Evolutionary conservation across 2,329 filamentous ascomycete species (phyloP), one percentile per base, ranked within the genome.

Genomic region (Aspergillus chevalieri): DNA sequence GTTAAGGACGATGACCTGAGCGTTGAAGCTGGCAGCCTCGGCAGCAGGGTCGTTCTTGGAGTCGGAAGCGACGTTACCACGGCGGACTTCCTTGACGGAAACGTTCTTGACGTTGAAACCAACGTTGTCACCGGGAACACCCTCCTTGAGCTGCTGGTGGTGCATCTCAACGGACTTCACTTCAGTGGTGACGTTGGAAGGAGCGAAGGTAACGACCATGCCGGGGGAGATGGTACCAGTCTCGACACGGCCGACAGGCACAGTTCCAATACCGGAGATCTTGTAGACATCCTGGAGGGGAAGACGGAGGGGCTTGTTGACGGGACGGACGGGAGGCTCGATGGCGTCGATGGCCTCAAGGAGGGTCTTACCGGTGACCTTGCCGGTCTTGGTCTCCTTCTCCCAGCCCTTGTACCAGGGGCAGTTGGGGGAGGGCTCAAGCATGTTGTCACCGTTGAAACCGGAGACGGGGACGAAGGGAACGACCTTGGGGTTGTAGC

Each of bases 61-160:
- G 89, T 98, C 93, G 89, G 90, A 89, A 71, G 88, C 88, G 69
- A 98, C 93, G 86, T 98, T 97, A 74, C 93, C 93, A 95, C 93
- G 93, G 80, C 93, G 93, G 74, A 98, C 95, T 78, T 98, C 93
- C 91, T 98, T 98, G 81, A 98, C 93, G 78, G 93, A 97, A 72
- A 98, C 93, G 93, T 98, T 98, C 91, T 98, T 98, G 81, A 98
- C 92, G 89, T 98, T 98, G 91, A 98, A 98, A 70, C 93, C 93
- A 77, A 98, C 93, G 84, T 98, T 98, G 89, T 98, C 93, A 86
- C 93, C 93, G 73, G 93, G 93, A 64, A 88, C 73, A 88, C 93
- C 93, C 84, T 95, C 86, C 62, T 75, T 57, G 67, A 98, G 91
- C 87, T 96, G 91, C 84, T 96, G 89, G 90, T 97, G 92, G 86